Conservation (phyloP, 768 basidiomycete species). For the Galerina sulciceps region DNA sequence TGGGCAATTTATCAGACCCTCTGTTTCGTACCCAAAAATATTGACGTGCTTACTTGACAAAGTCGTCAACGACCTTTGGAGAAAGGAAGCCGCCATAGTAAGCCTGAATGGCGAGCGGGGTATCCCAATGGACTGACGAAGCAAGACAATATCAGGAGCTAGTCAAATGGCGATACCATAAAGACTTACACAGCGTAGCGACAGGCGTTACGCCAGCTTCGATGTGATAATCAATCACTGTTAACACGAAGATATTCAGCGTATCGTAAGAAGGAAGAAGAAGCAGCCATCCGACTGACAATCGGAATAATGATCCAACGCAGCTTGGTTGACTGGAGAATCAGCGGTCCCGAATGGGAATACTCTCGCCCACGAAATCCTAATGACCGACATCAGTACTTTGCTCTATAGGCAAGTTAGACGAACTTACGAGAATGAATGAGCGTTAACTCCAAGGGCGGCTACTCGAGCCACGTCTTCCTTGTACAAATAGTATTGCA, state of each 20-base stretch:
- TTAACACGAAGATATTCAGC: neutral
- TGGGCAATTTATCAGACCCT: constrained; percentile 12
- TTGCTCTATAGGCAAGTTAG: neutral
- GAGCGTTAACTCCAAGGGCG: constrained; percentile 54
- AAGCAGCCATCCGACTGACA: constrained; percentile 23
- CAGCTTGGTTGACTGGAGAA: constrained; percentile 53
- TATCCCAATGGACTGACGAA: constrained; percentile 51
- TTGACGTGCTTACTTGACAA: constrained; percentile 39
- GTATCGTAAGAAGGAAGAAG: neutral
- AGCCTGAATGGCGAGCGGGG: constrained; percentile 47
- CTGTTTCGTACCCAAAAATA: neutral
- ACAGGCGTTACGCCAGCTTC: constrained; percentile 47
- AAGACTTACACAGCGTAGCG: constrained; percentile 48
- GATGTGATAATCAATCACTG: constrained; percentile 52
- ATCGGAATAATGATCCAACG: constrained; percentile 48
- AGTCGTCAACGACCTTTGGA: constrained; percentile 49
- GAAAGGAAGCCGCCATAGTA: constrained; percentile 56
- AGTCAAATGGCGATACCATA: neutral
- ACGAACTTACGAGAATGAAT: constrained; percentile 51
- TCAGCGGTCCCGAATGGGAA: constrained; percentile 52
- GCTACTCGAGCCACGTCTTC: constrained; percentile 52
- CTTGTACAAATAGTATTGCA: constrained; percentile 58
- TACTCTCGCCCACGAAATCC: constrained; percentile 56
- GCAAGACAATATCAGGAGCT: neutral
- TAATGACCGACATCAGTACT: constrained; percentile 13